Evolutionary conservation across 768 basidiomycete species (phyloP), one percentile per base, ranked within the genome.

Genomic region (Trametes punicea): DNA sequence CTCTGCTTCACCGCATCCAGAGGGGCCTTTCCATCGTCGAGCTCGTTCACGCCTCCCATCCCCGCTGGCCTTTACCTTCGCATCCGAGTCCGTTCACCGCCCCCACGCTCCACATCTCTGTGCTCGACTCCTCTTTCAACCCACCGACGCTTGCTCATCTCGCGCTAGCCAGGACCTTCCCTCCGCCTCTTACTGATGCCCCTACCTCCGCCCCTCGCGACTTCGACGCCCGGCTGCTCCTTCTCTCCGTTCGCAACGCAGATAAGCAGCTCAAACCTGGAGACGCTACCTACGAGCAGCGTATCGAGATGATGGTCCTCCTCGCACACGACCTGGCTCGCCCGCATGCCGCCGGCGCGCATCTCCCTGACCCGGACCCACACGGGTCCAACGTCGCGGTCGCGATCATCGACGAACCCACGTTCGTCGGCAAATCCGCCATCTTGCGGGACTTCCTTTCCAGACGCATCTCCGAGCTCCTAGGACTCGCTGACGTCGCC

Each of bases 41-140:
- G 65, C 74, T 92, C 25, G 68, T 90, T 13, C 82, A 83, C 68
- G 67, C 74, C 9, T 74, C 86, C 2, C 84, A 90, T 63, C 67
- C 75, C 13, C 71, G 65, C 27, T 93, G 90, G 90, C 90, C 90
- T 9, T 65, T 82, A 8, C 77, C 74, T 2, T 70, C 67, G 30
- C 29, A 61, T 20, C 29, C 58, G 25, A 18, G 46, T 6, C 9
- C 61, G 52, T 46, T 45, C 16, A 54, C 57, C 15, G n/a, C 36
- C 23, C 50, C 30, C 27, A 66, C 68, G 3, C 66, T 85, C 31
- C 78, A 76, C 49, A 78, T 95, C 44, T 79, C 87, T 3, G 75
- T 95, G n/a, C 78, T 97, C 34, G 95, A 97, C 64, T 87, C 93
- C 1, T 94, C 92, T 1, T 98, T 91, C 74, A 96, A 98, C 65